Evolutionary conservation across 2,329 filamentous ascomycete species (phyloP).

Genomic region (Knoxdaviesia capensis): DNA sequence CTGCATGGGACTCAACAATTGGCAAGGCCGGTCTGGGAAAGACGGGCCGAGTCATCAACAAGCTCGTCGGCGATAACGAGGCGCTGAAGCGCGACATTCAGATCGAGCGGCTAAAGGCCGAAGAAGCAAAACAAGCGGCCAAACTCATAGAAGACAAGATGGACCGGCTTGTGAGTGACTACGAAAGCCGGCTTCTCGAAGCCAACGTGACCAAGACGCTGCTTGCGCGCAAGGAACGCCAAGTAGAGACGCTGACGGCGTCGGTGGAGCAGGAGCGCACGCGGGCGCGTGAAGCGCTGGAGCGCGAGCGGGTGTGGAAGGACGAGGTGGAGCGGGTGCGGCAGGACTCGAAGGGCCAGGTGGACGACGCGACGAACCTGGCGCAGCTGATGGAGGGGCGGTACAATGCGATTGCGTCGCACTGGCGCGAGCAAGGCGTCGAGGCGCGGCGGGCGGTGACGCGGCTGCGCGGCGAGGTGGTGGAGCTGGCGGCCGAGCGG

Average conservation of each 20-base stretch:
- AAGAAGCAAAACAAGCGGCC: constrained; percentile 50
- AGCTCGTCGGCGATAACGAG: constrained; percentile 64
- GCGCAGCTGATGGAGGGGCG: constrained; percentile 50
- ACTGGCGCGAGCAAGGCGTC: constrained; percentile 46
- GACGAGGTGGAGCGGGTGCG: constrained; percentile 42
- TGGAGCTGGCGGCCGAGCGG: constrained; percentile 31
- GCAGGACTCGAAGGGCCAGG: constrained; percentile 36
- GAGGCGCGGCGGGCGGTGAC: constrained; percentile 32
- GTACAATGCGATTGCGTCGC: constrained; percentile 44
- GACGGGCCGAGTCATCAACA: constrained; percentile 62
- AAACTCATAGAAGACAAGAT: constrained; percentile 52
- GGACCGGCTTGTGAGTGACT: constrained; percentile 45
- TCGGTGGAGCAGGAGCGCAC: constrained; percentile 44
- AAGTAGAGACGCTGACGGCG: constrained; percentile 47
- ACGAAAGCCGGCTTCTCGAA: constrained; percentile 48
- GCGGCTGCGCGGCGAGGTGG: constrained; percentile 31
- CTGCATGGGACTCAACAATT: constrained; percentile 42
- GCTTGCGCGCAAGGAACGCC: constrained; percentile 52
- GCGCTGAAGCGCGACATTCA: constrained; percentile 53
- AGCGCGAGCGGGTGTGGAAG: constrained; percentile 39
- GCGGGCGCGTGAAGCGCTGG: constrained; percentile 36
- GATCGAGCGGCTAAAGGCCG: constrained; percentile 41
- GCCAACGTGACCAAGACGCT: constrained; percentile 52
- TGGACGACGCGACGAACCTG: constrained; percentile 44
- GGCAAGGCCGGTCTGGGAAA: constrained; percentile 53